Evolutionary conservation across 768 basidiomycete species (phyloP).

Genomic region (Russula vinacea): DNA sequence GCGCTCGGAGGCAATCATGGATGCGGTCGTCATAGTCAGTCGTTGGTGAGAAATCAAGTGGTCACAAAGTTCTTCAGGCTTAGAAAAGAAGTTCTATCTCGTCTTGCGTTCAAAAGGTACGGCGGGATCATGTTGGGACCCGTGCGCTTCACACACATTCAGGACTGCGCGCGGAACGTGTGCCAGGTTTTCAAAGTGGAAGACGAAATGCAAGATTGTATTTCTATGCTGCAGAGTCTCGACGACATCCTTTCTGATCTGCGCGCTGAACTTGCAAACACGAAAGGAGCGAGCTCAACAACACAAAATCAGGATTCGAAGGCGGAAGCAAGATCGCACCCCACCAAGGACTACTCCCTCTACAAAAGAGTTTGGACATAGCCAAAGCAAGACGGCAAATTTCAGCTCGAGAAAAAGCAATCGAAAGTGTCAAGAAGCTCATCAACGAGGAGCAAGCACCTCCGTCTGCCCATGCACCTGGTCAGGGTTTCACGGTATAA

Average conservation of each 20-base stretch:
- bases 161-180: conserved; percentile 70
- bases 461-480: background rate
- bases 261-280: conserved; percentile 46
- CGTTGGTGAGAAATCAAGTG: conserved; percentile 53
- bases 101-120: conserved; percentile 52
- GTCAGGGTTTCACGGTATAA: background rate
- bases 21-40: conserved; percentile 76
- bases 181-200: conserved; percentile 62
- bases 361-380: conserved; percentile 48
- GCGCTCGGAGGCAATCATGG: conserved; percentile 65
- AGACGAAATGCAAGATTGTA: conserved; percentile 64
- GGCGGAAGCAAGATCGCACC: conserved; percentile 8
- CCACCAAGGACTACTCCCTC: conserved; percentile 45
- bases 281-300: conserved; percentile 11
- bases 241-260: conserved; percentile 60
- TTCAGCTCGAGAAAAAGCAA: conserved; percentile 63
- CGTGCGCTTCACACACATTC: conserved; percentile 69
- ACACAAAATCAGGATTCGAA: background rate
- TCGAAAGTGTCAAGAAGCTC: conserved; percentile 57
- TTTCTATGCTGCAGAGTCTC: conserved; percentile 53
- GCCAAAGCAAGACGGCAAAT: conserved; percentile 65
- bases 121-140: conserved; percentile 81
- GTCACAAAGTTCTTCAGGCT: background rate
- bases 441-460: conserved; percentile 42
- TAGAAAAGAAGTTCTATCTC: background rate